Evolutionary conservation across 768 basidiomycete species (phyloP), one percentile per base, ranked within the genome.

Genomic region (Hypholoma sublateritium): DNA sequence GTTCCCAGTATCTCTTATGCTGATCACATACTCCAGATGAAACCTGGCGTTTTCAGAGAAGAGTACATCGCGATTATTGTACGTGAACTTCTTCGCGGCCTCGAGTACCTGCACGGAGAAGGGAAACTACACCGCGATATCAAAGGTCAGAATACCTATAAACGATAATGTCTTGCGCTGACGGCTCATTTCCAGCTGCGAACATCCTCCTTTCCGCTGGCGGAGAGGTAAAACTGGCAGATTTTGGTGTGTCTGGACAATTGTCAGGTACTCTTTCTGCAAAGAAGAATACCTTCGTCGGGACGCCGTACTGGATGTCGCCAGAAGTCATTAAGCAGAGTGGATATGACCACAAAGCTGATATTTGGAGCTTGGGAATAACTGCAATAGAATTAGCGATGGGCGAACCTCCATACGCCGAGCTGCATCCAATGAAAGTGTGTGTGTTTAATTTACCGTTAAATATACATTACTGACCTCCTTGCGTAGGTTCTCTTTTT

Each of bases 281-380:
- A 17, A 94, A 93, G 83, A 95, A 98, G 83, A 98, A 99, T 65
- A 99, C 96, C 0, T 98, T 95, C 69, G 96, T 96, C 32, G 93
- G 93, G 25, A 95, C 96, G 16, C 96, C 96, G 3, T 99, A 98
- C 69, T 99, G 97, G 97, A 99, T 99, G 97, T 94, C 93, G 6
- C 97, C 97, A 5, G 97, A 99, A 69, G 95, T 98, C 21, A 99
- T 99, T 78, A 98, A 98, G 71, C 97, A 99, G 74, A 96, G 94
- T 55, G 97, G 97, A 4, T 99, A 99, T 73, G 97, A 98, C 66
- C 91, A 95, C 70, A 98, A 98, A 69, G 97, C 97, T 14, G 97
- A 99, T 72, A 98, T 99, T 48, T 99, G 97, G 97, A 93, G 91
- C 72, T 75, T 99, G 60, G 97, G 96, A 13, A 96, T 96, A 64